phyloP scores from a whole-genome alignment of 352 stramenopile species.

The Globisporangium heterothallicum region DNA sequence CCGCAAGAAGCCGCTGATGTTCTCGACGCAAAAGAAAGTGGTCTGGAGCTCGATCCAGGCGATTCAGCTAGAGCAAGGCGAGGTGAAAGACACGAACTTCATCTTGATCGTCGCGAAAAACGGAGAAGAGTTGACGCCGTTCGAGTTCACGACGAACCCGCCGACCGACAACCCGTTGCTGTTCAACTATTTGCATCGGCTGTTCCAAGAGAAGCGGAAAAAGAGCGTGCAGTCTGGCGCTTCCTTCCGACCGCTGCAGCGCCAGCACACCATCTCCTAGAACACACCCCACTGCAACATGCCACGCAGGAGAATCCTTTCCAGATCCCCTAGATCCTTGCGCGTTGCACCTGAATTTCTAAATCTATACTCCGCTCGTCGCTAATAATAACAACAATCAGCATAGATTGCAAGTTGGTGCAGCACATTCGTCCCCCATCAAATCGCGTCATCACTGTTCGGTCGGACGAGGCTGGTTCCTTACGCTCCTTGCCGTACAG shows the following conservation, averaged over 20 bases:
- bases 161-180: slow-evolving; percentile 20
- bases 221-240: slow-evolving; percentile 9
- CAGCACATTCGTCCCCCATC: no score
- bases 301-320: no score
- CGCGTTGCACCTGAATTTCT: no score
- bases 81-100: slow-evolving; percentile 25
- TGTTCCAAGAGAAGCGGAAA: slow-evolving; percentile 22
- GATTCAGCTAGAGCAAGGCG: slow-evolving; percentile 30
- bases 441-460: no score
- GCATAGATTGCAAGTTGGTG: no score
- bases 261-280: slow-evolving; percentile 5
- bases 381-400: not conserved
- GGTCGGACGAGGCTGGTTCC: no score
- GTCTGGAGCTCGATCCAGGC: slow-evolving; percentile 23
- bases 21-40: slow-evolving; percentile 26
- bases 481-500: no score
- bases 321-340: no score
- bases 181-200: slow-evolving; percentile 18
- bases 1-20: slow-evolving; percentile 27
- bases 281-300: not conserved
- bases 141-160: slow-evolving; percentile 25
- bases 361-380: not conserved
- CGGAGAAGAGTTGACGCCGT: slow-evolving; percentile 23
- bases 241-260: slow-evolving; percentile 2
- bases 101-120: slow-evolving; percentile 30